Evolutionary conservation across 1,284 basidiomycete genomes (phyloP), one percentile per base, ranked within the genome.

Genomic region (Amylostereum areolatum): DNA sequence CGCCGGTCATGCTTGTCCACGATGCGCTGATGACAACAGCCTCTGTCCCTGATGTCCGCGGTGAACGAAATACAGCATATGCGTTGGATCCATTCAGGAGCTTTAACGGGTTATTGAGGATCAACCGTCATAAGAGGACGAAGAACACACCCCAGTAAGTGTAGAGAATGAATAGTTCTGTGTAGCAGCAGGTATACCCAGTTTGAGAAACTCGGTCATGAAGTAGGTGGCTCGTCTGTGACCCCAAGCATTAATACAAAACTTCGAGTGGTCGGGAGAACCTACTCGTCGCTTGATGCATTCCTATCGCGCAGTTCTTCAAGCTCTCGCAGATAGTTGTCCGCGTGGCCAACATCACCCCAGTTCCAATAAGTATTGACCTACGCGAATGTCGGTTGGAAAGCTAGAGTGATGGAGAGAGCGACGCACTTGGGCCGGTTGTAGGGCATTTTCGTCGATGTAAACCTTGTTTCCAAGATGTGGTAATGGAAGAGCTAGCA

Each of bases 391-490:
- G 36, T 46, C 34, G 44, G 39, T 24, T 28, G 35, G 27, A 34
- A 11, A 29, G 35, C 47, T 39, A 5, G 18, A 37, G 27, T 28
- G 5, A 45, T 33, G 27, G 28, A 35, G 24, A 44, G 10, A 43
- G n/a, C 42, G 53, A 58, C 69, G 48, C 56, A 92, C 92, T 71
- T 94, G 90, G 3, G 80, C 85, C 4, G 95, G 93, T 61, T 92
- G 89, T 28, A 97, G 70, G 0, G 95, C 94, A 65, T 97, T 95
- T 70, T 97, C 94, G 63, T 95, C 92, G 43, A 94, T 86, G 63
- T 91, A 95, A 12, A 83, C 88, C 4, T 68, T 64, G 58, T 83
- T 76, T 12, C 84, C 85, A 3, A 95, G 72, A 2, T 69, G 64
- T 12, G 79, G 72, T 11, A 77, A 72, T 4, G 92, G 92, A 46